Percentiles rank a stretch among this genome's conserved stretches.
Conservation (phyloP, 176 grass and related monocot genomes). For the Juncus effusus region DNA sequence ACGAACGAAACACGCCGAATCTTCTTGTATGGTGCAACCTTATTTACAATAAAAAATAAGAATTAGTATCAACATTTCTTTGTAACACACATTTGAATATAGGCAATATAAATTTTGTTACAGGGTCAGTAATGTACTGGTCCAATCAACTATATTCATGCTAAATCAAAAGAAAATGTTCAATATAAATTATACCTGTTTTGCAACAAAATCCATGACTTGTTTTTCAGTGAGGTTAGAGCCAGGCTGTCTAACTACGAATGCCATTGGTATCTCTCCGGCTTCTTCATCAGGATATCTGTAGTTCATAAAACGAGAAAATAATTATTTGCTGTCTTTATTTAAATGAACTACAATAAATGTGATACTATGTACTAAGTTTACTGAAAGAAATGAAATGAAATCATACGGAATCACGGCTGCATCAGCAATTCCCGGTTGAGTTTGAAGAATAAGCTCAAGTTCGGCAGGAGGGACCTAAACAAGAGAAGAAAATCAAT, state of each 20-base stretch:
- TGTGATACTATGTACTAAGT: too few relatives aligned
- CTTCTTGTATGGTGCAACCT: constrained; percentile 85
- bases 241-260: constrained; percentile 58
- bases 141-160: not conserved
- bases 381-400: not conserved
- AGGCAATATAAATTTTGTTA: not conserved
- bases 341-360: too few relatives aligned
- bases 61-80: constrained; percentile 13
- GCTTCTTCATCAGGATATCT: constrained; percentile 88
- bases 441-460: constrained; percentile 31
- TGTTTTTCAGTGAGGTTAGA: constrained; percentile 36
- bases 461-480: constrained; percentile 45
- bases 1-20: constrained; percentile 60
- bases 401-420: constrained; percentile 37
- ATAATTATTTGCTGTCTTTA: not conserved
- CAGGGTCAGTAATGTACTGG: not conserved
- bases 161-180: constrained; percentile 1
- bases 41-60: constrained; percentile 13
- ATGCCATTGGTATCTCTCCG: constrained; percentile 78
- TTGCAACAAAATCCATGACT: constrained; percentile 65
- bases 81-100: not conserved
- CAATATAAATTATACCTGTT: constrained; percentile 44
- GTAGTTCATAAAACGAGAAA: not conserved
- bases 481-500: too few relatives aligned
- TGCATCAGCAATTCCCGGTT: constrained; percentile 30